Evolutionary conservation across 2,329 filamentous ascomycete species (phyloP), one percentile per base, ranked within the genome.

Genomic region (Zelopaecilomyces penicillatus): DNA sequence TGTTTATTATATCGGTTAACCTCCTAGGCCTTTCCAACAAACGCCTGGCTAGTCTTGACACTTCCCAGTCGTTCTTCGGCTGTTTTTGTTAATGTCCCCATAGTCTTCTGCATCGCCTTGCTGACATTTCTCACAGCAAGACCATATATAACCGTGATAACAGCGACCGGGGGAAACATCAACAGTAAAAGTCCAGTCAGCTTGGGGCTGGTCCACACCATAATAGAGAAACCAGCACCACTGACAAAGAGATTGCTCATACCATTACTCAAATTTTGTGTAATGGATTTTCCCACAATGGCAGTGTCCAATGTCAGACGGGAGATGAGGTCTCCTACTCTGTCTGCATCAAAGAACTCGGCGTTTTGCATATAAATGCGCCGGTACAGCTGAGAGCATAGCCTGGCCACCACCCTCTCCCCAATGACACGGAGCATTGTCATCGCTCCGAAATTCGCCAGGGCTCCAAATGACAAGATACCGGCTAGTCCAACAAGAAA

Each of bases 281-380:
- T 98, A 52, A 98, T 95, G 57, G 89, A 95, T 68, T 98, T 98
- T 60, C 91, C 93, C 44, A 98, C 93, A 58, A 98, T 94, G 59
- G 97, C 88, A 1, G 93, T 96, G 63, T 98, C 94, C 2, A 90
- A 95, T 57, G 91, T 90, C 38, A 98, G 79, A 33, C 94, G 84
- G 33, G 91, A 97, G 58, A 98, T 96, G 55, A 98, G 71, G 62
- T 98, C 93, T 62, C 93, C 93, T 28, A 96, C 90, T 28, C 93
- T 80, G 67, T 98, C 98, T 34, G 93, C 93, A 62, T 98, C 93
- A 59, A 98, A 98, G 69, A 98, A 98, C 59, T 97, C 93, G 47
- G 93, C 93, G 64, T 98, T 93, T 64, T 98, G 93, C 11, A 93
- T 77, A 56, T 94, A 95, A 0, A 93, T 98, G 52, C 85, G 81